phyloP scores from a whole-genome alignment of 768 basidiomycete species.

The Mycena polygramma region DNA sequence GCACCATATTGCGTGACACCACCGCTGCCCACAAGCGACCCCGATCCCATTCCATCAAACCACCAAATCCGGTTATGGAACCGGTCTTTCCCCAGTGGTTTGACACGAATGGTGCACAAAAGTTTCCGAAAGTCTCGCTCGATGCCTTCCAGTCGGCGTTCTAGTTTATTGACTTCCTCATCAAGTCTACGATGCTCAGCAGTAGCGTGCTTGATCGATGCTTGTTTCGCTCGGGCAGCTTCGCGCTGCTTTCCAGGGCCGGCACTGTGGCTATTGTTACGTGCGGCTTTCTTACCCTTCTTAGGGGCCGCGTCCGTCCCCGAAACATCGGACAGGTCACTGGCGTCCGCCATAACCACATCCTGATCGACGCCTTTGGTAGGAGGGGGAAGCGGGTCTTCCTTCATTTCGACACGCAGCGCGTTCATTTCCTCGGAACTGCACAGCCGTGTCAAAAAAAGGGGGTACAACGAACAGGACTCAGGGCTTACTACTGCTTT shows the following conservation, averaged over 20 bases:
- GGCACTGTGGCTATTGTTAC: constrained; percentile 65
- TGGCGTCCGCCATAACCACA: constrained; percentile 71
- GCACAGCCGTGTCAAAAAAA: constrained; percentile 35
- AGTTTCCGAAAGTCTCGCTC: constrained; percentile 96
- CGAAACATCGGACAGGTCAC: constrained; percentile 80
- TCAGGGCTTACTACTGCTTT: constrained; percentile 82
- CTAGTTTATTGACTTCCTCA: constrained; percentile 89
- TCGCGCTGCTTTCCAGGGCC: constrained; percentile 86
- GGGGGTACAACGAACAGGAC: constrained; percentile 11
- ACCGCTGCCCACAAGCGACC: constrained; percentile 82
- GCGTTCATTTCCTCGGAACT: constrained; percentile 82
- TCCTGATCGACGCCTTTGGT: constrained; percentile 68
- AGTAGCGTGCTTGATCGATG: constrained; percentile 83
- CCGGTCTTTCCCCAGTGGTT: constrained; percentile 91
- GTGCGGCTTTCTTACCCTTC: constrained; percentile 66
- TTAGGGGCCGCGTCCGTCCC: constrained; percentile 75
- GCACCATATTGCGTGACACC: constrained; percentile 88
- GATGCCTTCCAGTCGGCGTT: constrained; percentile 85
- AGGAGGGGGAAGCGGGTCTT: constrained; percentile 49
- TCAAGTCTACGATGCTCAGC: constrained; percentile 88
- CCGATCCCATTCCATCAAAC: constrained; percentile 96
- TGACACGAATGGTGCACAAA: constrained; percentile 85
- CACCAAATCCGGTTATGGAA: constrained; percentile 98
- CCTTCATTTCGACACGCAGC: constrained; percentile 71
- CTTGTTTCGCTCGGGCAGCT: constrained; percentile 81